Evolutionary conservation across 495 filamentous ascomycete species (phyloP).

Genomic region (Penicillium lividum): DNA sequence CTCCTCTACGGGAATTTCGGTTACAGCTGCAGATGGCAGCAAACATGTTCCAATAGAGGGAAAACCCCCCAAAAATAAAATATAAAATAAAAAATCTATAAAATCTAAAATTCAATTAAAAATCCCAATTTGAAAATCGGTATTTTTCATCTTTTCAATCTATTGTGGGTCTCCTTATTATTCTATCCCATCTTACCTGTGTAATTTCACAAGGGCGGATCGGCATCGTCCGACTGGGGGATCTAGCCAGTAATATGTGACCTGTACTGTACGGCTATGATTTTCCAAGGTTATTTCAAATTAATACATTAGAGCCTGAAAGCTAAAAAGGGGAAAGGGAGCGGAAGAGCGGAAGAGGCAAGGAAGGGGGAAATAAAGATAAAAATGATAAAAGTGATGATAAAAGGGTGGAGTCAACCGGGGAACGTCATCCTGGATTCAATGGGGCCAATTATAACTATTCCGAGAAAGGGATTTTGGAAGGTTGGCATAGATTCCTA

Average conservation of each 20-base stretch:
- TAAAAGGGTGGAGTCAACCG: constrained; percentile 31
- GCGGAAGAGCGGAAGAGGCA: constrained; percentile 26
- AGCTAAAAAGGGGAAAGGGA: constrained; percentile 13
- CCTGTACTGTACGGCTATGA: background rate
- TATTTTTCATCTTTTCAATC: constrained; percentile 18
- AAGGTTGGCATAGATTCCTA: background rate
- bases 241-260: constrained; percentile 13
- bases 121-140: background rate
- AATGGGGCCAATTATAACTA: constrained; percentile 21
- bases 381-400: background rate
- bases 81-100: constrained; percentile 1
- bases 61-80: constrained; percentile 1
- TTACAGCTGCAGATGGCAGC: constrained; percentile 47
- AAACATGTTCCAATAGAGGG: constrained; percentile 38
- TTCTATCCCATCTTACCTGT: constrained; percentile 12
- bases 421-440: constrained; percentile 20
- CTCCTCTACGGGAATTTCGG: constrained; percentile 39
- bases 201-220: constrained; percentile 29
- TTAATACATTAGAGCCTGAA: constrained; percentile 5
- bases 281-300: background rate
- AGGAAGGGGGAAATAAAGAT: constrained; percentile 21
- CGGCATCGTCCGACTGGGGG: constrained; percentile 35
- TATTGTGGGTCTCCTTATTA: constrained; percentile 15
- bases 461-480: constrained; percentile 9
- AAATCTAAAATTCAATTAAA: background rate